Evolutionary conservation across 805 yeast species (phyloP).

Genomic region (Candida methanosorbosa): DNA sequence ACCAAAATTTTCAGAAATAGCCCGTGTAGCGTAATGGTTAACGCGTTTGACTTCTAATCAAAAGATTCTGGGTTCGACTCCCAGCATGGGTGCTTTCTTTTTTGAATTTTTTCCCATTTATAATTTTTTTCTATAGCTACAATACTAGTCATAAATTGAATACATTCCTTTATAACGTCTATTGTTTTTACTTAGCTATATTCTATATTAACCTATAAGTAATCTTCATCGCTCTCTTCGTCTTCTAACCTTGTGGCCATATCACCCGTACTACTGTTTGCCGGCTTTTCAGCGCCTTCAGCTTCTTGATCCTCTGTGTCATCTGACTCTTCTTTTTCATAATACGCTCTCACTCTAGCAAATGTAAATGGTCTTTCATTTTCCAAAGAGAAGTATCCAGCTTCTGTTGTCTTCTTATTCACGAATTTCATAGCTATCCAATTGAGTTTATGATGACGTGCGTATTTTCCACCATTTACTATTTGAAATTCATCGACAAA

Average conservation of each 20-base stretch:
- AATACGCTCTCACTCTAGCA: slow-evolving; percentile 41
- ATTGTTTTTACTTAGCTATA: too few species aligned
- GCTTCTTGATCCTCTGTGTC: neutral
- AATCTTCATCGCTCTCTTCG: neutral
- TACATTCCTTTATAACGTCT: too few species aligned
- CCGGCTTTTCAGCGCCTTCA: too few species aligned
- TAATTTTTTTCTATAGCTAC: too few species aligned
- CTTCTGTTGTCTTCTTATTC: slow-evolving; percentile 45
- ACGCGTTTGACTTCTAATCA: slow-evolving; percentile 54
- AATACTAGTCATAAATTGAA: too few species aligned
- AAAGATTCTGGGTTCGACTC: slow-evolving; percentile 54
- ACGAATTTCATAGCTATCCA: slow-evolving; percentile 62
- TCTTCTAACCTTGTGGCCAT: too few species aligned
- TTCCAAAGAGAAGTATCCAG: slow-evolving; percentile 38
- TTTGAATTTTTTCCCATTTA: too few species aligned
- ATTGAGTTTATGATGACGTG: slow-evolving; percentile 57
- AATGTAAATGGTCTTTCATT: slow-evolving; percentile 79
- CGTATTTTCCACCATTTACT: slow-evolving; percentile 44
- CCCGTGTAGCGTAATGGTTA: slow-evolving; percentile 52
- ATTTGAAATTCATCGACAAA: slow-evolving; percentile 60
- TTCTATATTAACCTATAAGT: neutral
- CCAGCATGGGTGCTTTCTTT: slow-evolving; percentile 15
- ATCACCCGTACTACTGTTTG: too few species aligned
- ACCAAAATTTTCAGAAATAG: too few species aligned
- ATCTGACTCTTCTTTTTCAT: neutral